Evolutionary conservation across 73 alveolate species (phyloP).

Genomic region (Paramecium octaurelia): DNA sequence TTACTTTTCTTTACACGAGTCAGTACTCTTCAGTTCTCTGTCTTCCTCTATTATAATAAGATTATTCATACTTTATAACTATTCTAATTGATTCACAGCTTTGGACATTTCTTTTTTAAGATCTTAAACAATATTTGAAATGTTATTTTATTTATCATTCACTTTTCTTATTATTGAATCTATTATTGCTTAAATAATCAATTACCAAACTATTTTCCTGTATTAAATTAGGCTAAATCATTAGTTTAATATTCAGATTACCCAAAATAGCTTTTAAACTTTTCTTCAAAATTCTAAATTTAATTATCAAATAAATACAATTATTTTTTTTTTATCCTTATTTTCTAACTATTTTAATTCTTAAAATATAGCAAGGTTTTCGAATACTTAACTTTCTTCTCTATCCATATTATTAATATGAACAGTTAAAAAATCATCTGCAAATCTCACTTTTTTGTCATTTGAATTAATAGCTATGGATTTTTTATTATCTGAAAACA

Average conservation of each 20-base stretch:
- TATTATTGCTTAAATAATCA: not conserved
- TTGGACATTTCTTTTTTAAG: slow-evolving; percentile 61
- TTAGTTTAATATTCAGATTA: slow-evolving; percentile 28
- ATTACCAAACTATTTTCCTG: not conserved
- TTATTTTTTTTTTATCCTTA: slow-evolving; percentile 44
- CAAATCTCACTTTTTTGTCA: slow-evolving; percentile 60
- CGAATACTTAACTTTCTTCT: slow-evolving; percentile 55
- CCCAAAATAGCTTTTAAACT: slow-evolving; percentile 25
- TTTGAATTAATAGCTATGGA: not conserved
- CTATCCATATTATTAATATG: slow-evolving; percentile 45
- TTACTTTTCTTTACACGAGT: slow-evolving; percentile 43
- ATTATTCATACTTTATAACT: not conserved
- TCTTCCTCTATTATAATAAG: not conserved
- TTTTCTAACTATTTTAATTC: slow-evolving; percentile 56
- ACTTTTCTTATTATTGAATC: slow-evolving; percentile 60
- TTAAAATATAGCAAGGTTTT: slow-evolving; percentile 54
- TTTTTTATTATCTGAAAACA: slow-evolving; percentile 34
- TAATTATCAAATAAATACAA: not conserved
- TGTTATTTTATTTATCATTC: slow-evolving; percentile 49
- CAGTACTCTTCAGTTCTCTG: slow-evolving; percentile 24
- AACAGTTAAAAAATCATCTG: slow-evolving; percentile 36
- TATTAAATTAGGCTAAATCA: slow-evolving; percentile 18
- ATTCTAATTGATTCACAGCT: slow-evolving; percentile 48
- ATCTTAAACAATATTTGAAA: slow-evolving; percentile 53
- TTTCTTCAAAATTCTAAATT: slow-evolving; percentile 44